A percentile compares a stretch with the other conserved stretches of the same genome.
Conservation (phyloP, 192 early-diverging fungal genomes). For the Coemansia sp. region DNA sequence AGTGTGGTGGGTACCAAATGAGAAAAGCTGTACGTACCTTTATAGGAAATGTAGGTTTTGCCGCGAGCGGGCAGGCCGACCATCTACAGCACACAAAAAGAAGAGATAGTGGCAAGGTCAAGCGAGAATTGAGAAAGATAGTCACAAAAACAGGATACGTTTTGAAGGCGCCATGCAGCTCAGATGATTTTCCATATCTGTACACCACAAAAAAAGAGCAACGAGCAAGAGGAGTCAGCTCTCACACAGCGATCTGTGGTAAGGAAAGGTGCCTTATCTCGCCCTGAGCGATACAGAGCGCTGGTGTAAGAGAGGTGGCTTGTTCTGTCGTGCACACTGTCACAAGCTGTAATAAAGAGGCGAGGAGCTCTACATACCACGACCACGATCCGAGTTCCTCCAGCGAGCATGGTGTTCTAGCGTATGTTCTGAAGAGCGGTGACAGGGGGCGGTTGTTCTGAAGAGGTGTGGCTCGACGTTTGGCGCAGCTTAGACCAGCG, state of each 20-base stretch:
- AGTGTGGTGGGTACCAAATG: too few species aligned
- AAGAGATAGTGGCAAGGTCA: background rate
- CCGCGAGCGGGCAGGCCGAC: conserved; percentile 90
- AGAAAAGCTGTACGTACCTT: conserved; percentile 60
- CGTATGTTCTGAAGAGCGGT: background rate
- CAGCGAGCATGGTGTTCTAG: conserved; percentile 38
- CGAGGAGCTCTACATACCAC: conserved; percentile 33
- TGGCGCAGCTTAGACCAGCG: too few species aligned
- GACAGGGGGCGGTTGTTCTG: background rate
- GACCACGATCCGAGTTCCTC: conserved; percentile 55
- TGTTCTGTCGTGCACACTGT: background rate
- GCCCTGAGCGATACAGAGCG: background rate
- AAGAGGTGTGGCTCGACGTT: too few species aligned
- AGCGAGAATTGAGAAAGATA: background rate
- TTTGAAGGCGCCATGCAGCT: background rate
- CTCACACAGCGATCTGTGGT: background rate
- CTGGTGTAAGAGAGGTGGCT: background rate
- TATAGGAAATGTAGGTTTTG: conserved; percentile 94
- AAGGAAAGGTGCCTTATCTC: too few species aligned
- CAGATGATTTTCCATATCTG: conserved; percentile 9
- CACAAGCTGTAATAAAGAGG: background rate
- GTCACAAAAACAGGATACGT: conserved; percentile 3
- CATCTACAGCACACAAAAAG: conserved; percentile 60
- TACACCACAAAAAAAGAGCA: background rate
- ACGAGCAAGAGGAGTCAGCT: conserved; percentile 1